Evolutionary conservation across 2,329 filamentous ascomycete genomes (phyloP), one percentile per base, ranked within the genome.

Genomic region (Sclerotinia sclerotiorum): DNA sequence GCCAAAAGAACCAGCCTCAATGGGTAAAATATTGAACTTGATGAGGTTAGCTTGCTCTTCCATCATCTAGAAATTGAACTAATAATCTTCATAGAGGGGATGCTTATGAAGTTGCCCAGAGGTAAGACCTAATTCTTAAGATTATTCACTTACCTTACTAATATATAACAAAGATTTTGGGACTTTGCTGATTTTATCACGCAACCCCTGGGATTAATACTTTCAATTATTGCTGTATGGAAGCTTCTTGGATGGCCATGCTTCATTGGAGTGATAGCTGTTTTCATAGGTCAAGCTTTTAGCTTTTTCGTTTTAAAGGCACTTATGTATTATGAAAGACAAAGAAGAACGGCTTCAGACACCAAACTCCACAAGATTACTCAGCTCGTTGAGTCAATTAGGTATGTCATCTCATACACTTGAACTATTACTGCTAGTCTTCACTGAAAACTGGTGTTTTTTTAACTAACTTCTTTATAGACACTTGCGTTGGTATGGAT

Each of bases 1-100:
- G 67, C 70, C 69, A 35, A 84, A 84, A 68, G 81, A 85, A 67
- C 86, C 90, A 2, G 92, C 93, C 0, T 93, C 91, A 0, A 94
- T 94, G 79, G 93, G 93, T 10, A 97, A 97, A 76, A 95, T 97
- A 64, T 85, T 97, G 70, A 97, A 97, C 74, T 80, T 97, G 2
- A 91, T 97, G 82, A 88, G 92, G 61, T 88, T 85, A 67, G 55
- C 13, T n/a, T 13, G 4, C 13, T 11, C 6, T 8, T 24, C 8
- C 11, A 32, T 11, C 11, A 19, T 32, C 3, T 5, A 24, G 5
- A 35, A 19, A 21, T 2, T 29, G 35, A 11, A 56, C 69, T 75
- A 42, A 71, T 10, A 46, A 17, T 10, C 46, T 24, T 10, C 51
- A 17, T 54, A 76, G 75, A 13, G 75, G 75, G 69, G 92, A 95